phyloP scores from a whole-genome alignment of 768 basidiomycete species.

The Tulasnella sp. region DNA sequence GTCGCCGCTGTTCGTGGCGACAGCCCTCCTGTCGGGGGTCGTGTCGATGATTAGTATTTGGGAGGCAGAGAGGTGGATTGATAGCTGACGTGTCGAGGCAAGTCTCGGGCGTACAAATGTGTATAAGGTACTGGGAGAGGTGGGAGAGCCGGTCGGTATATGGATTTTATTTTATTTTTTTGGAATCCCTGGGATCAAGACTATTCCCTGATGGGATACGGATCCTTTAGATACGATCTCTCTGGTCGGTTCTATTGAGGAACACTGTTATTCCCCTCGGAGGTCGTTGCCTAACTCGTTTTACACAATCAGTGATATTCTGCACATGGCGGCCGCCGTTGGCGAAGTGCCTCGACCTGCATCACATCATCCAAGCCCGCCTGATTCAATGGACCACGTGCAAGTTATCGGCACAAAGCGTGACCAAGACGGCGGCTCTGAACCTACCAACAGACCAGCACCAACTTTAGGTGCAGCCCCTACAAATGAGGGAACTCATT shows the following conservation, averaged over 20 bases:
- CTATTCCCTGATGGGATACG: neutral
- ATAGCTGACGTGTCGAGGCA: conserved; percentile 38
- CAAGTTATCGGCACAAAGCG: too few species aligned
- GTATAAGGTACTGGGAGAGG: conserved; percentile 42
- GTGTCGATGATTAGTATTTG: conserved; percentile 57
- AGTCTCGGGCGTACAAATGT: conserved; percentile 49
- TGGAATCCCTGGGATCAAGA: too few species aligned
- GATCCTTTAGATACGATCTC: too few species aligned
- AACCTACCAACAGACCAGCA: too few species aligned
- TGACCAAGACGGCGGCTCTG: too few species aligned
- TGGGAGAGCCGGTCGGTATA: conserved; percentile 24
- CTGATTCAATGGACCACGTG: neutral
- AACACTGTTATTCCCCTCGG: too few species aligned
- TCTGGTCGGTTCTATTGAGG: too few species aligned
- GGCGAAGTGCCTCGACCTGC: conserved; percentile 3
- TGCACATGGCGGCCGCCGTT: neutral
- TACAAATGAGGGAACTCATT: too few species aligned
- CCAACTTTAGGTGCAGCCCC: too few species aligned
- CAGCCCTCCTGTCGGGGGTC: conserved; percentile 39
- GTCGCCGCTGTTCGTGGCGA: conserved; percentile 29
- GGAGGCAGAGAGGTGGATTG: conserved; percentile 42
- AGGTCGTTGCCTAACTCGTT: too few species aligned
- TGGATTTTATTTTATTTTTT: too few species aligned
- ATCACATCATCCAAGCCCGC: neutral
- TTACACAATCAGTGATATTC: neutral